Base-by-base conservation (phyloP, 2,329 filamentous ascomycete species). In the Blastomyces parvus region DNA sequence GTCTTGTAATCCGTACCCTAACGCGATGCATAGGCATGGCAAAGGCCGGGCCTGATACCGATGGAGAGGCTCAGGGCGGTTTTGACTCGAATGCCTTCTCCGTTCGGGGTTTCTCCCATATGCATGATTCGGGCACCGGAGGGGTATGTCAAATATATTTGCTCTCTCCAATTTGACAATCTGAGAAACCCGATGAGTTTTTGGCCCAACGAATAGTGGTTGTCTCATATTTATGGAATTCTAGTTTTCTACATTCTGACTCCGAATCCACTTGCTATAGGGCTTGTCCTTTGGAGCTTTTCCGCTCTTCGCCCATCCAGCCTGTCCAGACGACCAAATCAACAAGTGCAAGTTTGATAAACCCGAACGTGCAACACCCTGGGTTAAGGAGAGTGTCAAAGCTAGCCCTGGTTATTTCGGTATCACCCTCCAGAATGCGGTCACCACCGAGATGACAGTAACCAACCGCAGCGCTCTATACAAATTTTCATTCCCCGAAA, bases 221-320 rank as follows among this genome's bases (percentile, higher is more conserved):
- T 4, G 46, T 27, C 46, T 22, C 46, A 8, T 22, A n/a, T 13
- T 27, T 27, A 50, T 17, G 48, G n/a, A 33, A 22, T 19, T 64
- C 40, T 17, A 19, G 14, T 1, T 7, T 17, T 8, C 30, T 9
- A 42, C 59, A 42, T 50, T 40, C 17, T 42, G 30, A 48, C 42
- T 2, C 8, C 14, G 33, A 22, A 13, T 55, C 62, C 40, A 69
- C 69, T 17, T 65, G 74, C 13, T 70, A 74, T 33, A 72, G 74
- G 67, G 75, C 0, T 84, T 87, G 0, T 89, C 86, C 3, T 75
- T 90, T 19, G 88, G 88, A 17, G 90, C 89, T 70, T 91, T 91
- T 61, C 86, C 88, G 0, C 77, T 91, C 1, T 90, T 91, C 66
- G 81, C 87, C 0, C 87, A 89, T 65, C 76, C 82, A 3, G 78